phyloP scores from a whole-genome alignment of 2,329 filamentous ascomycete genomes.

The Fusarium palustre region DNA sequence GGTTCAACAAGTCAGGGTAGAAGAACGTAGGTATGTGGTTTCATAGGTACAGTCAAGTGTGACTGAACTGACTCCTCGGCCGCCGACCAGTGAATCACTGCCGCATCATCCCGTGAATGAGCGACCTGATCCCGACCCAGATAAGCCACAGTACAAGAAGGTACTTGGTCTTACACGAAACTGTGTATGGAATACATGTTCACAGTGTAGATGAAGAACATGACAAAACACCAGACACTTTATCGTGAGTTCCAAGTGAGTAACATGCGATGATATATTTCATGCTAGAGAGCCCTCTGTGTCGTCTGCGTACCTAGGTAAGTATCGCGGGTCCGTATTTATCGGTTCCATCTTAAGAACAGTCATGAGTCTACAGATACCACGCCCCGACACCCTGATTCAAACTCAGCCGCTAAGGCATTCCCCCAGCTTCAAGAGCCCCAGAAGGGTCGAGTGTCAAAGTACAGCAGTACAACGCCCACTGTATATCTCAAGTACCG shows the following conservation, averaged over 20 bases:
- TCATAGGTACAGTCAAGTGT: conserved; percentile 35
- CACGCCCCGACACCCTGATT: conserved; percentile 31
- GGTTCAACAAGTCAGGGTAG: conserved; percentile 33
- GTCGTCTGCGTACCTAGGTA: conserved; percentile 30
- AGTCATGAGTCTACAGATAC: conserved; percentile 31
- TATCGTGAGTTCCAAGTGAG: background rate
- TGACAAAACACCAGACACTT: conserved; percentile 6
- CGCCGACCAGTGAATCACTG: conserved; percentile 48
- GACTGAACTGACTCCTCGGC: conserved; percentile 43
- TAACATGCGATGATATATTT: conserved; percentile 10
- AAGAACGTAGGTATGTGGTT: conserved; percentile 33
- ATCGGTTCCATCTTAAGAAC: conserved; percentile 25
- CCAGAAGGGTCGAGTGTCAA: conserved; percentile 31
- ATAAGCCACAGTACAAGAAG: conserved; percentile 45
- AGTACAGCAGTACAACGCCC: conserved; percentile 16
- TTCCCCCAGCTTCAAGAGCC: conserved; percentile 21
- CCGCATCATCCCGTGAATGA: conserved; percentile 49
- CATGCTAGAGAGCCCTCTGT: background rate
- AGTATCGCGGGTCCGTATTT: conserved; percentile 36
- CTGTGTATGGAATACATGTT: conserved; percentile 20
- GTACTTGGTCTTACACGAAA: conserved; percentile 33
- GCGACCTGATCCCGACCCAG: conserved; percentile 42
- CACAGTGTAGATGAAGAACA: background rate
- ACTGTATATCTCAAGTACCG: conserved; percentile 39
- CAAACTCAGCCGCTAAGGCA: conserved; percentile 23